Conservation (phyloP, 108 stramenopile genomes). For the Bacterosira constricta region DNA sequence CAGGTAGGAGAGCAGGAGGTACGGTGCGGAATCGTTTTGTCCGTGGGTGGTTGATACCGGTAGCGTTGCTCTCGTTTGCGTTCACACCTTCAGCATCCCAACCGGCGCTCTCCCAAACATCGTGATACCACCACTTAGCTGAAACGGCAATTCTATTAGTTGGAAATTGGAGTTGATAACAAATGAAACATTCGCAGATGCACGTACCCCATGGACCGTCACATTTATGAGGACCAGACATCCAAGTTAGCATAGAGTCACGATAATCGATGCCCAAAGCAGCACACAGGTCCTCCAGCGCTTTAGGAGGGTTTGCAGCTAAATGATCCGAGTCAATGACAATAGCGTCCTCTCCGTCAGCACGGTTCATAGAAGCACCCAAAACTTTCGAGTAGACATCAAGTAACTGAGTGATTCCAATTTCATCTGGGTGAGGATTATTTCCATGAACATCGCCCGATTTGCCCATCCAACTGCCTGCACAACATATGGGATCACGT, state of each 20-base stretch:
- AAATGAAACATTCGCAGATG: not conserved
- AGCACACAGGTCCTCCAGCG: slow-evolving; percentile 54
- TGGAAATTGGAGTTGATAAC: not conserved
- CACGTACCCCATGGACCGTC: slow-evolving; percentile 80
- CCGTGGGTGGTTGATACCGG: slow-evolving; percentile 28
- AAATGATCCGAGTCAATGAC: slow-evolving; percentile 88
- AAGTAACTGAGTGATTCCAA: slow-evolving; percentile 78
- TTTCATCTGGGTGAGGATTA: slow-evolving; percentile 72
- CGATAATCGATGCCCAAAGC: slow-evolving; percentile 65
- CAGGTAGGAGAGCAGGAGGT: slow-evolving; percentile 58
- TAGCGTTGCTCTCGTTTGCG: not conserved
- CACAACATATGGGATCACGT: slow-evolving; percentile 66
- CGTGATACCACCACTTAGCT: slow-evolving; percentile 81
- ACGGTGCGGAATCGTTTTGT: slow-evolving; percentile 60
- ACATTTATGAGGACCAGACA: slow-evolving; percentile 66
- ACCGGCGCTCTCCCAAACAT: slow-evolving; percentile 78
- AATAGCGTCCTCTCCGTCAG: slow-evolving; percentile 23
- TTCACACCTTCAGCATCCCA: slow-evolving; percentile 51
- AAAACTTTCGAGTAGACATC: slow-evolving; percentile 69
- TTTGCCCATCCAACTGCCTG: slow-evolving; percentile 69
- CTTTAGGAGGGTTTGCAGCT: slow-evolving; percentile 56
- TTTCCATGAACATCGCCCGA: slow-evolving; percentile 63
- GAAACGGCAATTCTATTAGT: slow-evolving; percentile 16
- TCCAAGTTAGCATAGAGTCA: slow-evolving; percentile 76
- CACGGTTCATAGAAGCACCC: slow-evolving; percentile 6